A percentile compares a stretch with the other conserved stretches of the same genome.
phyloP scores from a whole-genome alignment of 495 filamentous ascomycete species.

The Corynascus novoguineensis region DNA sequence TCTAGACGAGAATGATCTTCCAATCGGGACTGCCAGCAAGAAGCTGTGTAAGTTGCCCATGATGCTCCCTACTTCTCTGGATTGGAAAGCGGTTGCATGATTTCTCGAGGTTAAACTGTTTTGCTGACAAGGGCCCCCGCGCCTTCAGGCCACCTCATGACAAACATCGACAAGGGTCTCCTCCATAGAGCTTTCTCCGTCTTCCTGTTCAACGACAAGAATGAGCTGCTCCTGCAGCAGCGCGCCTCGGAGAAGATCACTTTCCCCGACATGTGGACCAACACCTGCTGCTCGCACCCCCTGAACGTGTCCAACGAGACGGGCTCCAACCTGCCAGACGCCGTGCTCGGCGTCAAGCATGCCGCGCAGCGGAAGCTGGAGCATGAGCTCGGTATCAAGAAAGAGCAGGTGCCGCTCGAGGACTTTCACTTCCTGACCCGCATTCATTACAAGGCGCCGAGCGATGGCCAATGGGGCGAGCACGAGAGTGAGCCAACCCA shows the following conservation, averaged over 20 bases:
- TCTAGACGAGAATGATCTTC: slow-evolving; percentile 80
- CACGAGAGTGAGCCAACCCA: slow-evolving; percentile 76
- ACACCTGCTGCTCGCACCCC: slow-evolving; percentile 98
- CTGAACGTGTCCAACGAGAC: slow-evolving; percentile 88
- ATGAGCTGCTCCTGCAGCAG: slow-evolving; percentile 88
- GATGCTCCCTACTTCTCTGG: background rate
- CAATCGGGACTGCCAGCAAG: slow-evolving; percentile 96
- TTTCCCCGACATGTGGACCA: slow-evolving; percentile 99
- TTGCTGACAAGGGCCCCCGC: slow-evolving; percentile 14
- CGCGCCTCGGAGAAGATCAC: slow-evolving; percentile 97
- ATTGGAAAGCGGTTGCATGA: background rate
- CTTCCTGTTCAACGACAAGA: slow-evolving; percentile 91
- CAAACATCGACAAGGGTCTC: slow-evolving; percentile 91
- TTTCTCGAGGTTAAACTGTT: too few relatives aligned
- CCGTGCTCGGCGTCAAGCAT: slow-evolving; percentile 77
- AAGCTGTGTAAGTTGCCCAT: slow-evolving; percentile 69
- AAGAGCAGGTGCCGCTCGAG: slow-evolving; percentile 82
- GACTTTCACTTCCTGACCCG: slow-evolving; percentile 90
- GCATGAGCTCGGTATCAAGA: slow-evolving; percentile 91
- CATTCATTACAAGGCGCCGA: slow-evolving; percentile 97
- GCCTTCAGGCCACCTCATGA: slow-evolving; percentile 87
- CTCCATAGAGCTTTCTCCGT: slow-evolving; percentile 96
- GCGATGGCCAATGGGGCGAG: slow-evolving; percentile 97
- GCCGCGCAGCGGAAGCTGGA: slow-evolving; percentile 89
- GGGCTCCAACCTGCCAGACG: slow-evolving; percentile 72